Base-by-base conservation (phyloP, 257 asterid species). In the Ligustrum vulgare region DNA sequence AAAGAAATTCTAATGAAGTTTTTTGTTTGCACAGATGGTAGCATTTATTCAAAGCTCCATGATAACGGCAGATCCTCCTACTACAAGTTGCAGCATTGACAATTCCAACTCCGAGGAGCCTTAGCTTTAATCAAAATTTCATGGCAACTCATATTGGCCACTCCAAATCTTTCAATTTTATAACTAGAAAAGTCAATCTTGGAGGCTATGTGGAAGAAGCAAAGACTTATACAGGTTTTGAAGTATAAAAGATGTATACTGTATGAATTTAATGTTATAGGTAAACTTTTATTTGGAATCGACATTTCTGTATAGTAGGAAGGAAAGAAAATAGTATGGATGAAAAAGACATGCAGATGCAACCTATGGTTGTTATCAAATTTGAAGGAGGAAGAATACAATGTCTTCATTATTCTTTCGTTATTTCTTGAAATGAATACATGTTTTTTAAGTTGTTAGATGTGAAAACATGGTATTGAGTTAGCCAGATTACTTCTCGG, bases 31-130 rank as follows among this genome's bases (percentile, higher is more conserved):
- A 78, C 82, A 95, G 99, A 90, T 93, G 97, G 60, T 95, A 51
- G 99, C 97, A 31, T 95, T 95, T 58, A 71, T 86, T 45, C 90
- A 83, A 49, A 93, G 98, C 83, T 67, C 83, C 47, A 82, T 36
- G 86, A 90, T 91, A 75, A 88, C 69, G 79, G 84, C 88, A 6
- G 72, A 78, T 69, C 65, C 84, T 3, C 67, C 78, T 51, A 79
- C 70, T 20, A 72, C 79, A 37, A 64, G 70, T 43, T 75, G 87
- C 67, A 60, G 67, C 67, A 23, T 11, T 60, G 67, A 60, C 15
- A 22, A 60, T 60, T 23, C 35, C 7, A 60, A 9, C 33, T 60
- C 67, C 8, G 34, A 2, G 67, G 67, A 60, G 67, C 67, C 67
- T 8, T 60, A 60, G 67, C 67, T 60, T 60, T 11, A 8, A 60